These are phyloP conservation scores for Candida patagonica DNA, from an alignment of 805 yeast genomes.

Conservation along the genomic window DNA sequence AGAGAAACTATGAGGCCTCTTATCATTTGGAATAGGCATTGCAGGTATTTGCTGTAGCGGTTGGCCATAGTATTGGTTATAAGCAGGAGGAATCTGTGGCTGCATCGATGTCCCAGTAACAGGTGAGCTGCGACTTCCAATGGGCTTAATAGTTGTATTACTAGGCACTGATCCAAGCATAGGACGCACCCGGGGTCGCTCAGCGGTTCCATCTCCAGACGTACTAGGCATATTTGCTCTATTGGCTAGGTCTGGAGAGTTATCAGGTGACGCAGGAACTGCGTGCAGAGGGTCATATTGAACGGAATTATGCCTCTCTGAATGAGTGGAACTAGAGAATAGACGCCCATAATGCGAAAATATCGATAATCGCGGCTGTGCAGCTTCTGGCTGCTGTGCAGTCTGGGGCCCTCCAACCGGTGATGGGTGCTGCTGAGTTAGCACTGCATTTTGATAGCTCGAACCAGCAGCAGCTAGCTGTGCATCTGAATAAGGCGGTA, in stretches of 20 bases:
- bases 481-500: not conserved
- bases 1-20: too few relatives aligned
- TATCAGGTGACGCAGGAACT: not conserved
- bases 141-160: not conserved
- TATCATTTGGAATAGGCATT: too few relatives aligned
- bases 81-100: too few relatives aligned
- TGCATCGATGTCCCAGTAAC: too few relatives aligned
- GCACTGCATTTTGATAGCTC: not conserved
- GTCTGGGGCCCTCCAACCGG: too few relatives aligned
- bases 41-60: too few relatives aligned
- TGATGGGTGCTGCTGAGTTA: not conserved
- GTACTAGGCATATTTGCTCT: too few relatives aligned
- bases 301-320: constrained; percentile 16
- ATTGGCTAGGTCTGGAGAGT: too few relatives aligned
- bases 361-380: not conserved
- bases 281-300: constrained; percentile 17
- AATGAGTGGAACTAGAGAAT: not conserved
- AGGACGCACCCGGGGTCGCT: too few relatives aligned
- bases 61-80: too few relatives aligned
- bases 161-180: constrained; percentile 3
- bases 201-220: too few relatives aligned
- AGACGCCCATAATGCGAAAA: constrained; percentile 3
- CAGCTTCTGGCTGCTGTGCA: not conserved
- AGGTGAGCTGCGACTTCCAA: too few relatives aligned
- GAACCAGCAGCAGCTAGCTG: not conserved